phyloP scores from a whole-genome alignment of 1,284 basidiomycete species.

The Cryptococcus maquisensis region DNA sequence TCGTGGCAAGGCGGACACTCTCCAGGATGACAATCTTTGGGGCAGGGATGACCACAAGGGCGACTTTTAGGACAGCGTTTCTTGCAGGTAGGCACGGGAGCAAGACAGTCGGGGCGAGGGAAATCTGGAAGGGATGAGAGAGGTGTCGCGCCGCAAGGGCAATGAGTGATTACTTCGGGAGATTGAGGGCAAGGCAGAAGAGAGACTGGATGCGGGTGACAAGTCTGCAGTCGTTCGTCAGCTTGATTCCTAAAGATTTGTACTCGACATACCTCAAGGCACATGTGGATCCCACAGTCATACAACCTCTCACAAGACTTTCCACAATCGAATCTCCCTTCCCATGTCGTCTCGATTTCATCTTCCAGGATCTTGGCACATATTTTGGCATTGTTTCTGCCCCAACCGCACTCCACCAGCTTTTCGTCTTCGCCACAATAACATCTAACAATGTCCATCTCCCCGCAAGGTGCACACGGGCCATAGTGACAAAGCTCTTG shows the following conservation, averaged over 20 bases:
- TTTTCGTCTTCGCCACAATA: constrained; percentile 70
- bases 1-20: constrained; percentile 69
- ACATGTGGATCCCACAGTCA: constrained; percentile 70
- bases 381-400: constrained; percentile 41
- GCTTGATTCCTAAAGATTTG: background rate
- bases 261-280: constrained; percentile 53
- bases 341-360: constrained; percentile 54
- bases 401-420: constrained; percentile 62
- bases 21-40: constrained; percentile 53
- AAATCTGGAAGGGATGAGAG: constrained; percentile 50
- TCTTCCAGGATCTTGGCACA: constrained; percentile 24
- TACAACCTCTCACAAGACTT: constrained; percentile 63
- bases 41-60: constrained; percentile 66
- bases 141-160: constrained; percentile 71
- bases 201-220: constrained; percentile 63
- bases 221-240: constrained; percentile 28
- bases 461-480: constrained; percentile 61
- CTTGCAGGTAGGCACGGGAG: constrained; percentile 72
- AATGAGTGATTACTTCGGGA: constrained; percentile 62
- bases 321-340: constrained; percentile 66
- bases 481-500: constrained; percentile 64
- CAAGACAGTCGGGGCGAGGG: constrained; percentile 61
- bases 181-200: constrained; percentile 67
- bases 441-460: constrained; percentile 59
- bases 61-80: constrained; percentile 64